A percentile compares a stretch with the other conserved stretches of the same genome.
Evolutionary conservation across 1,284 basidiomycete genomes (phyloP).

Genomic region (Ustilago trichophora): DNA sequence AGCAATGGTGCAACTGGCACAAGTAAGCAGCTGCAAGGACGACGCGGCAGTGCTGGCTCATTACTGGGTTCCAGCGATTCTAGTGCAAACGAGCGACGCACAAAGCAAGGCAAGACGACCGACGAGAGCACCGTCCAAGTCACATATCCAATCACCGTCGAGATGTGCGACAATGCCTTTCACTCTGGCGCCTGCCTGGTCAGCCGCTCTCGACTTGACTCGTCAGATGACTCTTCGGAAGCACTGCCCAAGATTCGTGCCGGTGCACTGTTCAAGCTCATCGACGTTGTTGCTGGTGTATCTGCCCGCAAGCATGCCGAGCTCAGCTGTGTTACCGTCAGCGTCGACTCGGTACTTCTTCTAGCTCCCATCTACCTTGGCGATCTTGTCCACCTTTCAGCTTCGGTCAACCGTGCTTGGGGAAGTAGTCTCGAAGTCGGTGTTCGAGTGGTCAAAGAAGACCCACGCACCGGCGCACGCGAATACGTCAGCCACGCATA

Average conservation of each 20-base stretch:
- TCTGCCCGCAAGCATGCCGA: constrained; percentile 66
- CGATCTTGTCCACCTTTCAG: constrained; percentile 63
- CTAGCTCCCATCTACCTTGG: constrained; percentile 59
- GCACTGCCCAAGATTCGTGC: constrained; percentile 55
- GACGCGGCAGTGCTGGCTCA: constrained; percentile 5
- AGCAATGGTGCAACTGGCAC: background rate
- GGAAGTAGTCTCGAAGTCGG: constrained; percentile 67
- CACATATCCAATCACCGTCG: constrained; percentile 49
- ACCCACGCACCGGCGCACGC: constrained; percentile 44
- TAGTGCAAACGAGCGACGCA: background rate
- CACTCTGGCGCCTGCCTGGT: constrained; percentile 12
- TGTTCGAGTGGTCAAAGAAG: constrained; percentile 65
- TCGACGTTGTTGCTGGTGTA: constrained; percentile 68
- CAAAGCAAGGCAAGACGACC: constrained; percentile 34
- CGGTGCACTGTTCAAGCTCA: constrained; percentile 67
- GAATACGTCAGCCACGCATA: constrained; percentile 67
- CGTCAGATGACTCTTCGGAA: constrained; percentile 2
- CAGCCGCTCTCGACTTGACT: constrained; percentile 2
- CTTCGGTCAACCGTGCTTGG: constrained; percentile 67
- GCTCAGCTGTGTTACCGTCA: constrained; percentile 66
- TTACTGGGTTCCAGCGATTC: background rate
- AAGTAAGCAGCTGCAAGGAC: background rate
- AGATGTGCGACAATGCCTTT: constrained; percentile 51
- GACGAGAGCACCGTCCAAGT: constrained; percentile 49
- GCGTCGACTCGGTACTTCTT: constrained; percentile 64